Percentiles rank a stretch among this genome's conserved stretches.
Conservation (phyloP, 129 eudicot genomes). For the Lactuca saligna region DNA sequence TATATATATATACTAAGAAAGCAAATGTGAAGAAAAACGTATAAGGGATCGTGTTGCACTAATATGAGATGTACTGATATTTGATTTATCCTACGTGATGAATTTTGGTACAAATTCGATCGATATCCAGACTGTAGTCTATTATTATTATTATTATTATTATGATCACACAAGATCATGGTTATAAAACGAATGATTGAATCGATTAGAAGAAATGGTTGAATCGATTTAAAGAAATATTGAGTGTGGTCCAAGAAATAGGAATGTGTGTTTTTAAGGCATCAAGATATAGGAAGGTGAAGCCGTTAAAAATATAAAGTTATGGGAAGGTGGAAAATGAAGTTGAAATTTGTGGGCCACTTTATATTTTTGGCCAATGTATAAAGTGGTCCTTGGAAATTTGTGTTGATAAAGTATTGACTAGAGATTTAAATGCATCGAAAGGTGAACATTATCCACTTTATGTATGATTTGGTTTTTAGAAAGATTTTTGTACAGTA, state of each 20-base stretch:
- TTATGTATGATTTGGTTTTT: not conserved
- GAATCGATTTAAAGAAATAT: not conserved
- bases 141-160: too few species aligned
- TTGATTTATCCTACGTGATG: too few species aligned
- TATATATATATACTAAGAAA: too few species aligned
- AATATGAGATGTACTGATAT: too few species aligned
- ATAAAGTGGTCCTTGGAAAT: constrained; percentile 36
- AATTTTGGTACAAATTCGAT: too few species aligned
- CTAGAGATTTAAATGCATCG: constrained; percentile 23
- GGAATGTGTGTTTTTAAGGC: constrained; percentile 25
- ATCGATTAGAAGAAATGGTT: not conserved
- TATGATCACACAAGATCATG: too few species aligned
- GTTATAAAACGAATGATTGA: not conserved
- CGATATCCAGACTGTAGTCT: too few species aligned
- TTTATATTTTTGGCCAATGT: constrained; percentile 22
- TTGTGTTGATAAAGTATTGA: constrained; percentile 15
- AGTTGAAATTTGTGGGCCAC: constrained; percentile 20
- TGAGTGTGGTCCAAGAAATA: constrained; percentile 34
- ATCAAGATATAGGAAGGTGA: constrained; percentile 26
- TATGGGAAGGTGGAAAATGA: constrained; percentile 21
- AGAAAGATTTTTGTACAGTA: not conserved
- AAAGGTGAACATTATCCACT: constrained; percentile 19
- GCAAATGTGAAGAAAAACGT: too few species aligned
- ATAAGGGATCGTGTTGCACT: too few species aligned
- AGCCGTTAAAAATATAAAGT: constrained; percentile 18